These are phyloP conservation scores for Salix koriyanagi DNA, from an alignment of 345 rosid genomes.

Conservation along the genomic window DNA sequence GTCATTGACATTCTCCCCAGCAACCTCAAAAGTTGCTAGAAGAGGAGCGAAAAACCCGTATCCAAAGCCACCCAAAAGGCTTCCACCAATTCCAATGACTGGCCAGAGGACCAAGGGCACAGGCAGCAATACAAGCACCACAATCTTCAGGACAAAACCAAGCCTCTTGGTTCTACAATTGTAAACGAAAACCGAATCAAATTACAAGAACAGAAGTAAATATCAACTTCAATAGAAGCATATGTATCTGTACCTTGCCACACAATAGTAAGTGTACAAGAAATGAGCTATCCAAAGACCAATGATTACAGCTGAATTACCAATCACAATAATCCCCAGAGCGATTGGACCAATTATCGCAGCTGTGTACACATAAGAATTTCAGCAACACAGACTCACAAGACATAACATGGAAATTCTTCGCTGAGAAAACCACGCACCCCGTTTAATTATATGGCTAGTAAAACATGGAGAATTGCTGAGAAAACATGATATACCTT, in stretches of 20 bases:
- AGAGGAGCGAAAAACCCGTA: slow-evolving; percentile 73
- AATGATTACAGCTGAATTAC: slow-evolving; percentile 54
- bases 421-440: too few relatives aligned
- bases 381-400: background rate
- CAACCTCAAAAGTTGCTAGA: slow-evolving; percentile 71
- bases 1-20: slow-evolving; percentile 52
- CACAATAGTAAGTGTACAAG: slow-evolving; percentile 69
- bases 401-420: too few relatives aligned
- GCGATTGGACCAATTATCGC: slow-evolving; percentile 51
- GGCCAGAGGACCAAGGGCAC: slow-evolving; percentile 74
- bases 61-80: slow-evolving; percentile 71
- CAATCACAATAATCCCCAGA: slow-evolving; percentile 41
- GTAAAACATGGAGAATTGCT: background rate
- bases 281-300: slow-evolving; percentile 88
- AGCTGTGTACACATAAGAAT: slow-evolving; percentile 27
- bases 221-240: background rate
- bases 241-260: slow-evolving; percentile 44
- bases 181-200: background rate
- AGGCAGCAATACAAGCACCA: slow-evolving; percentile 48
- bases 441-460: too few relatives aligned
- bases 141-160: slow-evolving; percentile 64
- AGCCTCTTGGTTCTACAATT: slow-evolving; percentile 59
- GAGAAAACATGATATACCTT: slow-evolving; percentile 27
- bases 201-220: background rate
- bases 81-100: slow-evolving; percentile 50